A percentile compares a stretch with the other conserved stretches of the same genome.
Evolutionary conservation across 306 rosid genomes (phyloP).

Genomic region (Myrica gale): DNA sequence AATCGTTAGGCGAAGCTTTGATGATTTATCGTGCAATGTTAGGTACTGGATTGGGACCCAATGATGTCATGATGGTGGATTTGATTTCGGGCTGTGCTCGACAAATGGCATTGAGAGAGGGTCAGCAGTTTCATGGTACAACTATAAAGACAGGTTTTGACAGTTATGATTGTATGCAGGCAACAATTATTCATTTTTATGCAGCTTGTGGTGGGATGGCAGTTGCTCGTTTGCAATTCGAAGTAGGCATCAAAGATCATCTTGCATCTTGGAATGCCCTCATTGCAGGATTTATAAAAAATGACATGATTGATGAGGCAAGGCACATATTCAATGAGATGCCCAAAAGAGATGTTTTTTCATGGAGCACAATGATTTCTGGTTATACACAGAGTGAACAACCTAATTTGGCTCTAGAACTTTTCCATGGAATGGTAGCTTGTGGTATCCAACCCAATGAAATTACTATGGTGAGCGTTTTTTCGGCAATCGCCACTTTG

Average conservation of each 20-base stretch:
- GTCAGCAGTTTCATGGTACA: conserved; percentile 65
- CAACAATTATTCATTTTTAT: conserved; percentile 71
- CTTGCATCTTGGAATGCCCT: conserved; percentile 79
- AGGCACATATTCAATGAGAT: conserved; percentile 55
- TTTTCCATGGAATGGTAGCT: conserved; percentile 66
- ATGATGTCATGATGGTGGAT: conserved; percentile 74
- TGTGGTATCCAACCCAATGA: conserved; percentile 66
- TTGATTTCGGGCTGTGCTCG: conserved; percentile 74
- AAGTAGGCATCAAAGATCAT: conserved; percentile 64
- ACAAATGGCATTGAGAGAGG: conserved; percentile 42
- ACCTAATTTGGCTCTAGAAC: conserved; percentile 67
- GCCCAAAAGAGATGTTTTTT: conserved; percentile 79
- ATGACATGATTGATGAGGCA: conserved; percentile 59
- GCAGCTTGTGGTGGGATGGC: conserved; percentile 63
- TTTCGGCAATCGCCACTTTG: conserved; percentile 76
- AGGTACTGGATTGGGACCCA: conserved; percentile 48
- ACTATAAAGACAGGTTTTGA: conserved; percentile 69
- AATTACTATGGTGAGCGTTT: conserved; percentile 85
- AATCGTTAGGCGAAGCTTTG: conserved; percentile 62
- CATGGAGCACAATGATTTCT: conserved; percentile 85
- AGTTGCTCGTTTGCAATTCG: conserved; percentile 62
- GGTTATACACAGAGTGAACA: conserved; percentile 72
- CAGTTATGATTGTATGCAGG: conserved; percentile 66
- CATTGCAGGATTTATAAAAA: conserved; percentile 62
- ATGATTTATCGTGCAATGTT: conserved; percentile 55